These are phyloP conservation scores for Fereydounia khargensis DNA, from an alignment of 1,284 basidiomycete genomes.

Conservation along the genomic window DNA sequence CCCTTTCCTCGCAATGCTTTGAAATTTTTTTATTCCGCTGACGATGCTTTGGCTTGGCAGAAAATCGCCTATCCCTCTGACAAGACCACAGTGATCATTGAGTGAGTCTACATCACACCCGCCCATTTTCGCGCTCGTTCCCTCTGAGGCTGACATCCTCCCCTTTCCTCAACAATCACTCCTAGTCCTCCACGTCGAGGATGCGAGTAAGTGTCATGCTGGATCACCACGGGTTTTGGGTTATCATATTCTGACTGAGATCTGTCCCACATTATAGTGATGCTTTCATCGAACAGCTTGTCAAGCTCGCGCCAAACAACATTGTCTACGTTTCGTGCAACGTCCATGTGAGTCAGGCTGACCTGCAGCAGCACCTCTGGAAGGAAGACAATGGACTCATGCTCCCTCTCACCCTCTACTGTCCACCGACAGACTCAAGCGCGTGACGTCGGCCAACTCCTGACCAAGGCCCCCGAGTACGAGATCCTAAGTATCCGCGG, in stretches of 20 bases:
- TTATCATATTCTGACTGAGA: too few species aligned
- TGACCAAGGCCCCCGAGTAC: conserved; percentile 35
- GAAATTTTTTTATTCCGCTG: not conserved
- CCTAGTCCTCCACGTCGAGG: conserved; percentile 36
- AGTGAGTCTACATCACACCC: conserved; percentile 25
- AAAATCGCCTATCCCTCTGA: conserved; percentile 67
- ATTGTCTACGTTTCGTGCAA: conserved; percentile 68
- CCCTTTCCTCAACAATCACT: too few species aligned
- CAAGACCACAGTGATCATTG: conserved; percentile 64
- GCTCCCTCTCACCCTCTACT: not conserved
- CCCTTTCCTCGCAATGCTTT: too few species aligned
- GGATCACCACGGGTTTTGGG: too few species aligned
- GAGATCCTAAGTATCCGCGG: conserved; percentile 48
- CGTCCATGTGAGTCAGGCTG: too few species aligned
- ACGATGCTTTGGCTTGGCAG: conserved; percentile 15
- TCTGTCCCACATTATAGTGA: too few species aligned
- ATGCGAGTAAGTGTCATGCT: too few species aligned
- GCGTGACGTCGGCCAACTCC: conserved; percentile 55
- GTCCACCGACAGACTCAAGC: conserved; percentile 63
- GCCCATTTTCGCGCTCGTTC: not conserved
- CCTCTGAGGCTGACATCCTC: not conserved
- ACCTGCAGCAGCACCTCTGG: not conserved
- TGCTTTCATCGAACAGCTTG: conserved; percentile 52
- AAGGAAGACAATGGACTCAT: not conserved
- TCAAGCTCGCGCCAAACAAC: conserved; percentile 40